Evolutionary conservation across 768 basidiomycete species (phyloP).

Genomic region (Naganishia friedmannii): DNA sequence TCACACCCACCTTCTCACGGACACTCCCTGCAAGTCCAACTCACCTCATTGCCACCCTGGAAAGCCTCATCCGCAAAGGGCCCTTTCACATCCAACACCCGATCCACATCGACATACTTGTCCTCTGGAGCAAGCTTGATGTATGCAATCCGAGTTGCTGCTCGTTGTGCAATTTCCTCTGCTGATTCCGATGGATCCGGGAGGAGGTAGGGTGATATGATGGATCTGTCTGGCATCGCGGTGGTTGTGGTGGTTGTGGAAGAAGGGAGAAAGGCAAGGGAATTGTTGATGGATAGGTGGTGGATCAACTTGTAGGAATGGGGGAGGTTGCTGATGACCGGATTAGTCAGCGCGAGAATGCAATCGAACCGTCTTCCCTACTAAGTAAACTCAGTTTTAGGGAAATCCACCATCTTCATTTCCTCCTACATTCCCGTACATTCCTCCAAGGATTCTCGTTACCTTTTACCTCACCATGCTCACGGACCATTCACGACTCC

Average conservation of each 20-base stretch:
- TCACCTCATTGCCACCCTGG: conserved; percentile 73
- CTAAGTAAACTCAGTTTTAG: too few species aligned
- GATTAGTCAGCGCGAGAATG: too few species aligned
- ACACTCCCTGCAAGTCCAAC: conserved; percentile 34
- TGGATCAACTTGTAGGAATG: too few species aligned
- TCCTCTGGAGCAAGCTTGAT: conserved; percentile 15
- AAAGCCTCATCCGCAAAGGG: conserved; percentile 80
- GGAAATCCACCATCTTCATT: too few species aligned
- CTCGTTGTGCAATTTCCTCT: not conserved
- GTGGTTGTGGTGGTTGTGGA: too few species aligned
- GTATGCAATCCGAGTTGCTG: not conserved
- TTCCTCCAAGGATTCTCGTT: too few species aligned
- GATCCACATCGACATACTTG: conserved; percentile 74
- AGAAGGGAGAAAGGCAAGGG: not conserved
- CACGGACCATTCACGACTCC: not conserved
- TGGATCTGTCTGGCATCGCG: conserved; percentile 7
- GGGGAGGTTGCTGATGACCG: too few species aligned
- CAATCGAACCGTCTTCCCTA: too few species aligned
- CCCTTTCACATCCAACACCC: conserved; percentile 78
- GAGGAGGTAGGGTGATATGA: not conserved
- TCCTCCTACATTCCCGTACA: too few species aligned
- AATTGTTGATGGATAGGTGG: not conserved
- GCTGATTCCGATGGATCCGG: not conserved
- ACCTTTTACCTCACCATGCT: not conserved
- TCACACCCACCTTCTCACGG: too few species aligned